Evolutionary conservation across 1,139 yeast species (phyloP), one percentile per base, ranked within the genome.

Genomic region (Candida sp.): DNA sequence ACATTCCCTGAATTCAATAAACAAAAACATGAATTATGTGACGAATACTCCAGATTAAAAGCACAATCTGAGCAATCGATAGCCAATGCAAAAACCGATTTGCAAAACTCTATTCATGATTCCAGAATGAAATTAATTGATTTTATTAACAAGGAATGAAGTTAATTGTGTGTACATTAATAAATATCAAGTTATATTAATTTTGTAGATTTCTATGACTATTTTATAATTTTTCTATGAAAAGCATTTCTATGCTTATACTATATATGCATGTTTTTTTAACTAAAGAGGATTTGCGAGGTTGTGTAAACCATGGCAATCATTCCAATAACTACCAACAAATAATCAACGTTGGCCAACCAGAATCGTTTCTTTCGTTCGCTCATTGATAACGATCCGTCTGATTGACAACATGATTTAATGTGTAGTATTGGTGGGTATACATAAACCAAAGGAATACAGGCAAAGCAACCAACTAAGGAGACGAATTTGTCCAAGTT

Each of bases 371-470:
- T 52, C 12, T 48, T 49, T 15, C 52, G 56, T 35, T 61, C 68
- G 2, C 43, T 33, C 3, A 44, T 41, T 35, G 49, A 42, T 40
- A 58, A 45, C 1, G 53, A 51, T 8, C 51, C 54, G 37, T 53
- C 52, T 35, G 50, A 48, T 12, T 42, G 45, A 52, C 75, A 70
- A 49, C 72, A 68, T 44, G 73, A 61, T 46, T 60, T 70, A 46
- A 71, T 70, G 57, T 86, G 93, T 41, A 86, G 65, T 70, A 86
- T 70, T 15, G 95, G 91, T 3, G 95, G 93, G 57, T 85, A 85
- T 79, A 86, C 82, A 64, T 86, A 86, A 4, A 86, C 93, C 66
- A 86, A 73, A 0, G 95, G 95, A 44, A 86, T 84, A 58, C 95
- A 86, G 1, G 91, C 91, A 66, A 85, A 82, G 44, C 90, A 84